Evolutionary conservation across 1,284 basidiomycete genomes (phyloP).

Genomic region (Boletus semigastroideus): DNA sequence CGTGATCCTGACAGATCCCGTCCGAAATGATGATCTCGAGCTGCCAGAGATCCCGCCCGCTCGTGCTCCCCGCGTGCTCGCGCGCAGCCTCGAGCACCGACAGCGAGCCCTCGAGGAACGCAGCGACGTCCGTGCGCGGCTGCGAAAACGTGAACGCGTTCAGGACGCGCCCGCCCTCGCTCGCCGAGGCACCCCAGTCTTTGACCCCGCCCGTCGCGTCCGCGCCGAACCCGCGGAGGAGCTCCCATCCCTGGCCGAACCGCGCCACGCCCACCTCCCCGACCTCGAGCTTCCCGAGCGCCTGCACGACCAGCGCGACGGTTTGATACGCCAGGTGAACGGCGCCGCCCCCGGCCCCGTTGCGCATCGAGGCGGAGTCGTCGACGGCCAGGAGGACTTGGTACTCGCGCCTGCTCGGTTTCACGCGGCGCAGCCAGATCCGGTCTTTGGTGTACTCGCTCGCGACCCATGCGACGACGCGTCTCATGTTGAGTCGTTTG

Average conservation of each 20-base stretch:
- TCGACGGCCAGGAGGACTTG: conserved; percentile 95
- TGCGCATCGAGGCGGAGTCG: conserved; percentile 96
- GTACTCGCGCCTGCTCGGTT: conserved; percentile 93
- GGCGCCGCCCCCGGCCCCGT: conserved; percentile 82
- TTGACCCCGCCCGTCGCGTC: conserved; percentile 42
- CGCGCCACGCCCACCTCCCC: conserved; percentile 92
- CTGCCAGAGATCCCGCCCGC: conserved; percentile 89
- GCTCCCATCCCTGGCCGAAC: conserved; percentile 87
- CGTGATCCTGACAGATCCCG: conserved; percentile 97
- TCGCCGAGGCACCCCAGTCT: conserved; percentile 31
- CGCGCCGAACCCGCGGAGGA: conserved; percentile 84
- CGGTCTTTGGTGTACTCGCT: conserved; percentile 99
- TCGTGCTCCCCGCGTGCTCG: conserved; percentile 48
- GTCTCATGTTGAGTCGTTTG: conserved; percentile 98
- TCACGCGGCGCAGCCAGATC: conserved; percentile 96
- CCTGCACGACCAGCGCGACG: conserved; percentile 88
- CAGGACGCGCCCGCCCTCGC: conserved; percentile 53
- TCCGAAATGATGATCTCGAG: conserved; percentile 98
- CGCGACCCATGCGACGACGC: conserved; percentile 98
- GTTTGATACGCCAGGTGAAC: conserved; percentile 96
- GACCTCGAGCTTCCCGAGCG: conserved; percentile 89
- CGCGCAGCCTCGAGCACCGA: conserved; percentile 75
- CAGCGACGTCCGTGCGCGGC: conserved; percentile 86
- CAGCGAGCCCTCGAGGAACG: conserved; percentile 84
- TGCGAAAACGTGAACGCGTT: conserved; percentile 90